A percentile compares a stretch with the other conserved stretches of the same genome.
phyloP scores from a whole-genome alignment of 192 early-diverging fungal species.

The Coemansia sp. region DNA sequence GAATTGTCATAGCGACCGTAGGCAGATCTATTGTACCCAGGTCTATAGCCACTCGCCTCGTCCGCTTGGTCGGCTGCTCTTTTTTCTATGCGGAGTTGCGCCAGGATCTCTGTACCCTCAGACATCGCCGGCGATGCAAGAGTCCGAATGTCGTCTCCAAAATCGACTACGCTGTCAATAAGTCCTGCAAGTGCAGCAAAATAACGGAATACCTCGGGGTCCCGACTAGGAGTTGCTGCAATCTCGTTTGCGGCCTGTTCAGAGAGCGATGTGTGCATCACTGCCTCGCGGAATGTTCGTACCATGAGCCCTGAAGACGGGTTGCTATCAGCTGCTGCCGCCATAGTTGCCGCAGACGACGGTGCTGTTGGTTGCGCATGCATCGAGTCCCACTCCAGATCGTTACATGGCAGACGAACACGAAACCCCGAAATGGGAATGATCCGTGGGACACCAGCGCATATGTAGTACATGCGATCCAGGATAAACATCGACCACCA shows the following conservation, averaged over 20 bases:
- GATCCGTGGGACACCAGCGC: constrained; percentile 39
- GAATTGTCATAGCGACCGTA: constrained; percentile 16
- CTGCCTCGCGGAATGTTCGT: constrained; percentile 51
- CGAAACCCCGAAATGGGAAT: constrained; percentile 31
- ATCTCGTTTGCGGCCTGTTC: constrained; percentile 42
- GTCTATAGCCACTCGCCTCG: background rate
- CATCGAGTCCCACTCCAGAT: constrained; percentile 50
- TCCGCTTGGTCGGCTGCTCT: background rate
- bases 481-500: constrained; percentile 54
- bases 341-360: constrained; percentile 20
- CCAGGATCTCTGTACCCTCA: constrained; percentile 41
- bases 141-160: constrained; percentile 46
- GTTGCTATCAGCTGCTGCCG: background rate
- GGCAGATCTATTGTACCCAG: background rate
- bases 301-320: constrained; percentile 41
- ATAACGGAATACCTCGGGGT: constrained; percentile 35
- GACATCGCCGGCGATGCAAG: constrained; percentile 35
- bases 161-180: constrained; percentile 37
- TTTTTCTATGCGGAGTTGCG: constrained; percentile 34
- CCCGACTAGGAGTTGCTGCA: constrained; percentile 28
- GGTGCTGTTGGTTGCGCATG: constrained; percentile 24
- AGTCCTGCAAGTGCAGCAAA: constrained; percentile 42
- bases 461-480: constrained; percentile 32
- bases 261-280: constrained; percentile 42
- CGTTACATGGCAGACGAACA: constrained; percentile 48